These are phyloP conservation scores for Fraxinus baroniana DNA, from an alignment of 305 asterid species.

Conservation along the genomic window DNA sequence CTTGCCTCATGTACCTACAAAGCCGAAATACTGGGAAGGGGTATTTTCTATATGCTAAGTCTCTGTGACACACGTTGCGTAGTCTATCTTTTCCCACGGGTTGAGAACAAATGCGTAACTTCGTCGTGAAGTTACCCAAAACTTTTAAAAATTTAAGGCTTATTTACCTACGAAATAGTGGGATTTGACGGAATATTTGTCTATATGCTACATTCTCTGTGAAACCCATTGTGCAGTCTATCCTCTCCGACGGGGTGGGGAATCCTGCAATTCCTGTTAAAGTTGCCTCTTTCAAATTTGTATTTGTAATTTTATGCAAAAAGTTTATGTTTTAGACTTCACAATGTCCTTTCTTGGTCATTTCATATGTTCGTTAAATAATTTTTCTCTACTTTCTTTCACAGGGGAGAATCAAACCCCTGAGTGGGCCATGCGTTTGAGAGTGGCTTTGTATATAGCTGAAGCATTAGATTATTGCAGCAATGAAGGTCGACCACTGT, in stretches of 20 bases:
- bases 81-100: background rate
- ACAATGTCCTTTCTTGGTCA: background rate
- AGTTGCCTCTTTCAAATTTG: background rate
- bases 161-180: background rate
- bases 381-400: background rate
- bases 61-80: slow-evolving; percentile 2
- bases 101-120: background rate
- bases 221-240: background rate
- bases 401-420: background rate
- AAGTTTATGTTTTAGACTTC: background rate
- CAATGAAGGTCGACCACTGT: background rate
- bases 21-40: background rate
- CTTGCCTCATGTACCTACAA: background rate
- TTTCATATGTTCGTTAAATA: background rate
- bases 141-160: background rate
- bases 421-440: background rate
- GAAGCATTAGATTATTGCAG: background rate
- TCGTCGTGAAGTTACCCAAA: background rate
- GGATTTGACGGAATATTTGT: background rate
- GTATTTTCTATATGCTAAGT: background rate
- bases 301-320: background rate
- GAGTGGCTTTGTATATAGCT: background rate
- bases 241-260: background rate
- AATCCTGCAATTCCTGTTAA: background rate
- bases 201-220: slow-evolving; percentile 1